These are phyloP conservation scores for Alternaria atra DNA, from an alignment of 2,329 filamentous ascomycete genomes.

Conservation along the genomic window DNA sequence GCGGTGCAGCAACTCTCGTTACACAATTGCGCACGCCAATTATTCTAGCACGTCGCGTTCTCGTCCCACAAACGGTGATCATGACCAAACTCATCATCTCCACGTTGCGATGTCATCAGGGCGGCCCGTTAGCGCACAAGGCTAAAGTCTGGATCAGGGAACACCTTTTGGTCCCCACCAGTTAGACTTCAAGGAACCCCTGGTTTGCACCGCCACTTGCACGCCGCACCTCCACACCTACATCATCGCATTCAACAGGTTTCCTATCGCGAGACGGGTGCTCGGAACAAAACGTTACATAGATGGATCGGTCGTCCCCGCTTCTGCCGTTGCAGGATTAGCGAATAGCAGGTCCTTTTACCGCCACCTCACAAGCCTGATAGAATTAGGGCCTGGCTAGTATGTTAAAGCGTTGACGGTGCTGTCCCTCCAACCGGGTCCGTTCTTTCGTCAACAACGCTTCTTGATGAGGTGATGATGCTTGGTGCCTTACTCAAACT, in stretches of 20 bases:
- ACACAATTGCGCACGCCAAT: not conserved
- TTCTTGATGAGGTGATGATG: conserved; percentile 11
- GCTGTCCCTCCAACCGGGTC: conserved; percentile 1
- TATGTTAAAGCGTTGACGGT: conserved; percentile 3
- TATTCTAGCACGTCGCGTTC: not conserved
- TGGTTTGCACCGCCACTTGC: conserved; percentile 6
- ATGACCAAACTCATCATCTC: not conserved
- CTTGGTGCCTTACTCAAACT: conserved; percentile 11
- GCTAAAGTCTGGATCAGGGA: not conserved
- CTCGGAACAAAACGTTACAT: conserved; percentile 5
- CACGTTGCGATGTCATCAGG: conserved; percentile 3
- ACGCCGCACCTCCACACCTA: conserved; percentile 7
- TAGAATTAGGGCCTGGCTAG: not conserved
- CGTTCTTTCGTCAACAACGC: conserved; percentile 2
- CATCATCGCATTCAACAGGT: conserved; percentile 9
- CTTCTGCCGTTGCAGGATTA: conserved; percentile 4
- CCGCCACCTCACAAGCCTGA: conserved; percentile 1
- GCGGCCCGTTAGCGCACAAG: conserved; percentile 1
- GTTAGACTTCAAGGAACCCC: not conserved
- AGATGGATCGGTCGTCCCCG: conserved; percentile 1
- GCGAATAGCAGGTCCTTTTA: not conserved
- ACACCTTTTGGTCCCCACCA: not conserved
- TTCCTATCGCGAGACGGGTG: conserved; percentile 6
- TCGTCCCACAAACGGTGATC: not conserved
- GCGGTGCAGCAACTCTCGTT: conserved; percentile 1